Evolutionary conservation across 495 filamentous ascomycete species (phyloP).

Genomic region (Glonium stellatum): DNA sequence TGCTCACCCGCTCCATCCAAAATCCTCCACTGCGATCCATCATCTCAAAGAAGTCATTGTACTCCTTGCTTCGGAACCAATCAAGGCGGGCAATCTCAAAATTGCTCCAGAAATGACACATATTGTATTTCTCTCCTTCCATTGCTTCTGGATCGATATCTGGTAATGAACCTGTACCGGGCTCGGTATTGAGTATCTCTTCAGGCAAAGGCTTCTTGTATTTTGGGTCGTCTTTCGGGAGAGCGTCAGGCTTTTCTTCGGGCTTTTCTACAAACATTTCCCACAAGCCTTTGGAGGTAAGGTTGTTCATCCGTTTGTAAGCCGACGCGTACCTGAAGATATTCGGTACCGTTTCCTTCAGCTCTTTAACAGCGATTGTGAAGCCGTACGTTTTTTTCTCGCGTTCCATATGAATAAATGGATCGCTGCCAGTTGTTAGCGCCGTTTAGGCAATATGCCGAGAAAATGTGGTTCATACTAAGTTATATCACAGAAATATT

Average conservation of each 20-base stretch:
- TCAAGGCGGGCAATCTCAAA: slow-evolving; percentile 94
- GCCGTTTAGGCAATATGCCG: neutral
- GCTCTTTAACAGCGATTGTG: slow-evolving; percentile 97
- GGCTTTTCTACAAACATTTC: slow-evolving; percentile 92
- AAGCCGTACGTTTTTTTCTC: slow-evolving; percentile 98
- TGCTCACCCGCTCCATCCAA: slow-evolving; percentile 92
- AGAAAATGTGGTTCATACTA: slow-evolving; percentile 57
- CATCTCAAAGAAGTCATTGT: slow-evolving; percentile 98
- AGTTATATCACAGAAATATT: slow-evolving; percentile 99
- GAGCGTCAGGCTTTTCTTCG: slow-evolving; percentile 46
- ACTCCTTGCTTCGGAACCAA: slow-evolving; percentile 93
- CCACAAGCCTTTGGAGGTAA: slow-evolving; percentile 90
- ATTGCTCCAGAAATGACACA: slow-evolving; percentile 99
- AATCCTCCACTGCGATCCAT: slow-evolving; percentile 98
- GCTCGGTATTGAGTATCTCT: slow-evolving; percentile 72
- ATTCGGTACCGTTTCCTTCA: slow-evolving; percentile 96
- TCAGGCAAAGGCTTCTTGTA: slow-evolving; percentile 71
- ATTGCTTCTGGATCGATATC: slow-evolving; percentile 89
- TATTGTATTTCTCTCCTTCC: slow-evolving; percentile 98
- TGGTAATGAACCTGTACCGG: slow-evolving; percentile 60
- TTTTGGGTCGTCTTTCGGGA: slow-evolving; percentile 55
- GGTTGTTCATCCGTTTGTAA: slow-evolving; percentile 87
- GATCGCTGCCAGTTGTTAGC: slow-evolving; percentile 59
- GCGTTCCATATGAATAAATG: slow-evolving; percentile 87
- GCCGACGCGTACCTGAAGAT: slow-evolving; percentile 99